phyloP scores from a whole-genome alignment of 78 protist species.

The Trichosphaerium sp. region DNA sequence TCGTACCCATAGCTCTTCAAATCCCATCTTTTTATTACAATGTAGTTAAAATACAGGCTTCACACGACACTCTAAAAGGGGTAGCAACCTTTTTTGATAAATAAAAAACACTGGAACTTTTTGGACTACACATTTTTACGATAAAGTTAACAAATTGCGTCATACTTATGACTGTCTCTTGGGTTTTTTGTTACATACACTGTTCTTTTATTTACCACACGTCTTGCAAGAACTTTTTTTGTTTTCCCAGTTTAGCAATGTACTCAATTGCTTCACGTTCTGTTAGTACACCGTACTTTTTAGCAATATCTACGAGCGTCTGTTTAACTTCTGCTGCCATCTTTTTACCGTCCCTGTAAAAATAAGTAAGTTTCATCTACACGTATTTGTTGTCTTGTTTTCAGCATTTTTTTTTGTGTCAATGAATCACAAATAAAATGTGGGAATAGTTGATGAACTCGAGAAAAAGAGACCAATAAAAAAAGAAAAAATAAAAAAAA shows the following conservation, averaged over 20 bases:
- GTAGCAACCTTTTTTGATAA: no score
- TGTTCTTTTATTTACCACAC: no score
- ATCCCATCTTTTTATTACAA: no score
- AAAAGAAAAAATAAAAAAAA: not conserved
- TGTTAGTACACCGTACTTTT: constrained; percentile 22
- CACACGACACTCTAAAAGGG: no score
- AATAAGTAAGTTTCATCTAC: constrained; percentile 28
- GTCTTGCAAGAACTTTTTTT: constrained; percentile 36
- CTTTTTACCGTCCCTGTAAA: constrained; percentile 56
- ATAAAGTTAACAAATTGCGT: no score
- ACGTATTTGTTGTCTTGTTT: not conserved
- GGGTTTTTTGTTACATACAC: no score
- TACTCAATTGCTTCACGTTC: constrained; percentile 28
- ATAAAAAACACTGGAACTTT: no score
- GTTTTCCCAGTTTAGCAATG: constrained; percentile 17
- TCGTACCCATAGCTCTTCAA: no score
- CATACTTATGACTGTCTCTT: no score
- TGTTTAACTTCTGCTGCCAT: constrained; percentile 63
- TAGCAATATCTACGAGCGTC: constrained; percentile 9
- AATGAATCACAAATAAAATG: not conserved
- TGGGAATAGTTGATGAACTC: not conserved
- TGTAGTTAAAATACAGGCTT: no score
- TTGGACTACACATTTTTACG: no score
- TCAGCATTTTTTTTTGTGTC: not conserved
- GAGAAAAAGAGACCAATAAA: not conserved